phyloP scores from a whole-genome alignment of 1,284 basidiomycete species.

The Cutaneotrichosporon sp. region DNA sequence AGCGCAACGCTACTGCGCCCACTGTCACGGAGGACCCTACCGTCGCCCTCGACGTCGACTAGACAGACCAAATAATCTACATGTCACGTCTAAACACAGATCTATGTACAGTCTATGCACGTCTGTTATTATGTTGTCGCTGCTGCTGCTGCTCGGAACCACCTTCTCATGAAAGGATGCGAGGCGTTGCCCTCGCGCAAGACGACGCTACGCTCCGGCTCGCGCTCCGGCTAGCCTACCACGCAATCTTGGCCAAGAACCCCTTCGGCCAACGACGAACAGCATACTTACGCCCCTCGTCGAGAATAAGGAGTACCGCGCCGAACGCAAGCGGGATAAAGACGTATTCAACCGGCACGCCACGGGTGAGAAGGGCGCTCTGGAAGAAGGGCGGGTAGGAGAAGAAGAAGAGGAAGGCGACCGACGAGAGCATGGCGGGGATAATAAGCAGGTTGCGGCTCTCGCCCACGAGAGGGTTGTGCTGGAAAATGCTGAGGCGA shows the following conservation, averaged over 20 bases:
- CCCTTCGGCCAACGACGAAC: conserved; percentile 46
- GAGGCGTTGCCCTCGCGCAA: no score
- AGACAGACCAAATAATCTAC: no score
- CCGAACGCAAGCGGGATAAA: conserved; percentile 52
- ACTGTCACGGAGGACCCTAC: no score
- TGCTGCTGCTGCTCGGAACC: no score
- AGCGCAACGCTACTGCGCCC: no score
- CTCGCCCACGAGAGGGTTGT: conserved; percentile 46
- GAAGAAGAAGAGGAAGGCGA: conserved; percentile 56
- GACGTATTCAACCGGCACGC: conserved; percentile 54
- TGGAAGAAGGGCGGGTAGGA: conserved; percentile 57
- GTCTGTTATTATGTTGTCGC: not conserved
- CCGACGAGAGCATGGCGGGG: conserved; percentile 52
- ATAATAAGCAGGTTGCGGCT: conserved; percentile 50
- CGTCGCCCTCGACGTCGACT: no score
- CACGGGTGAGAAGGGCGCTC: conserved; percentile 54
- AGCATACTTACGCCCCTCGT: conserved; percentile 49
- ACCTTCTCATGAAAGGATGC: no score
- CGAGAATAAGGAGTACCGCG: conserved; percentile 38
- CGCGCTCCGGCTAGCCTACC: no score
- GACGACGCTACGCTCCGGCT: no score
- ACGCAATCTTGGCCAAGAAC: conserved; percentile 47
- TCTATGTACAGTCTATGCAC: no score
- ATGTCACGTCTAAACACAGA: no score
- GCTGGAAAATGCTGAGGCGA: conserved; percentile 53